These are phyloP conservation scores for Stemphylium beticola DNA, from an alignment of 2,329 filamentous ascomycete genomes.

Conservation along the genomic window DNA sequence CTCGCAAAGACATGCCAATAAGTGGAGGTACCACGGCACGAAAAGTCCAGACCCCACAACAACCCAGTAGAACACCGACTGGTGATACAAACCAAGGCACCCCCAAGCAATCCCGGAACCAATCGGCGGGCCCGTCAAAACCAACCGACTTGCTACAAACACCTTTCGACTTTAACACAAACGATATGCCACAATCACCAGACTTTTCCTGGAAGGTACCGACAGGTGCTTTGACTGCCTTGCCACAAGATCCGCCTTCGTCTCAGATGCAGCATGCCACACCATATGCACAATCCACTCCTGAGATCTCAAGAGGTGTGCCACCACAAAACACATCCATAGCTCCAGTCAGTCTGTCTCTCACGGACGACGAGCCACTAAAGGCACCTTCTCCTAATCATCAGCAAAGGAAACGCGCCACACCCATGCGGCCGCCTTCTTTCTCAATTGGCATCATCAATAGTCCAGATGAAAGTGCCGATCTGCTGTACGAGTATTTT, in stretches of 20 bases:
- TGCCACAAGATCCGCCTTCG: constrained; percentile 49
- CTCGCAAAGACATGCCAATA: constrained; percentile 89
- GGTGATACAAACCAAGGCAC: constrained; percentile 42
- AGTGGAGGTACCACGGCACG: constrained; percentile 80
- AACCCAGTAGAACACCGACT: constrained; percentile 46
- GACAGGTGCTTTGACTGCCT: constrained; percentile 50
- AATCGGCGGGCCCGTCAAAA: constrained; percentile 34
- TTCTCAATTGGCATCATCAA: constrained; percentile 59
- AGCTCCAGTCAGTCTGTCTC: constrained; percentile 61
- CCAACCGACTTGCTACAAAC: constrained; percentile 48
- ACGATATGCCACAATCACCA: constrained; percentile 50
- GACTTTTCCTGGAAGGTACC: constrained; percentile 55
- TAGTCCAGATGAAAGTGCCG: constrained; percentile 76
- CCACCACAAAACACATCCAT: constrained; percentile 50
- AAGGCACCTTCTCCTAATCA: constrained; percentile 47
- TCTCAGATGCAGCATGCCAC: constrained; percentile 42
- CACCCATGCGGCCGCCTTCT: constrained; percentile 52
- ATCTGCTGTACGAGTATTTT: constrained; percentile 93
- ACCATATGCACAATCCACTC: constrained; percentile 60
- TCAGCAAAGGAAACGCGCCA: constrained; percentile 41
- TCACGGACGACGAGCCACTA: constrained; percentile 62
- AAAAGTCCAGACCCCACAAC: constrained; percentile 57
- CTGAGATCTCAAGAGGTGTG: constrained; percentile 55
- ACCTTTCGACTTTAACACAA: constrained; percentile 51
- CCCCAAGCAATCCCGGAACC: constrained; percentile 35